phyloP scores from a whole-genome alignment of 2,329 filamentous ascomycete species.

The Pseudocercospora musae region DNA sequence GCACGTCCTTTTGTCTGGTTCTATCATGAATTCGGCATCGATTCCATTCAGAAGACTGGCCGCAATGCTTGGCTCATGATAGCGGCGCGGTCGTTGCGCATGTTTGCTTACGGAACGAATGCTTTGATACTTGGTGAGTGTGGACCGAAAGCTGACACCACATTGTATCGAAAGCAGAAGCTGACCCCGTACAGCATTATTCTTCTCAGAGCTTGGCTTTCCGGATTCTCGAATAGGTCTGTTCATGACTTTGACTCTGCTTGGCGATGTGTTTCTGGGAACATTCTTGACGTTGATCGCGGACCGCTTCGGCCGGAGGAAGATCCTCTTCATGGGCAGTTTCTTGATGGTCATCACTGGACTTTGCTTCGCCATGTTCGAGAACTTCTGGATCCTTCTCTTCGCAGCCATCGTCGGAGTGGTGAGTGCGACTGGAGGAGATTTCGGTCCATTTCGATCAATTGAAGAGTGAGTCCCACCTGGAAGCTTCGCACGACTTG shows the following conservation, averaged over 20 bases:
- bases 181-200: slow-evolving; percentile 27
- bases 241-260: slow-evolving; percentile 34
- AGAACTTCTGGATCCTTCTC: slow-evolving; percentile 36
- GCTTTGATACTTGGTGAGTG: slow-evolving; percentile 30
- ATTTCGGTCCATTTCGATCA: slow-evolving; percentile 65
- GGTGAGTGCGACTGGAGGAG: slow-evolving; percentile 49
- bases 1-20: slow-evolving; percentile 29
- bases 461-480: slow-evolving; percentile 53
- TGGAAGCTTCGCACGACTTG: not conserved
- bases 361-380: slow-evolving; percentile 29
- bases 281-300: slow-evolving; percentile 34
- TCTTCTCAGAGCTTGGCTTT: slow-evolving; percentile 35
- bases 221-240: slow-evolving; percentile 34
- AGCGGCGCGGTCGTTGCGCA: slow-evolving; percentile 41
- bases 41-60: slow-evolving; percentile 31
- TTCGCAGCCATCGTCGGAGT: slow-evolving; percentile 35
- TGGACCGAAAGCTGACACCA: not conserved
- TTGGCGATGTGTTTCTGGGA: slow-evolving; percentile 37
- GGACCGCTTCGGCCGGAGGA: slow-evolving; percentile 34
- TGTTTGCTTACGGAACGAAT: slow-evolving; percentile 35
- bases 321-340: slow-evolving; percentile 31
- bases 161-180: not conserved
- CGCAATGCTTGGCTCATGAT: slow-evolving; percentile 55
- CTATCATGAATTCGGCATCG: slow-evolving; percentile 35
- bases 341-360: slow-evolving; percentile 34